Base-by-base conservation (phyloP, 2,329 filamentous ascomycete species). In the Aspergillus sergii region DNA sequence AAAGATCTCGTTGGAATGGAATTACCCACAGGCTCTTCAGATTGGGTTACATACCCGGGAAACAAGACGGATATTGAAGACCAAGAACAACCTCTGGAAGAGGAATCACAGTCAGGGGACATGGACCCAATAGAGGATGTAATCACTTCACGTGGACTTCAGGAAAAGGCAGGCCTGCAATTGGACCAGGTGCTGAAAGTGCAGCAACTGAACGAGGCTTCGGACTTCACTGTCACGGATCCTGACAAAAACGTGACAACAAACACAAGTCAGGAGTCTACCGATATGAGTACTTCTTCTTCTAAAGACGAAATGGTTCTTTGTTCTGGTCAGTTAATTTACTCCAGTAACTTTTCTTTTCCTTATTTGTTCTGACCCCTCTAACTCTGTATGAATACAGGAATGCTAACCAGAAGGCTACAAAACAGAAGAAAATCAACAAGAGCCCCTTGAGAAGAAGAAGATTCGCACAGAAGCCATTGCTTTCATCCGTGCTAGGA, bases 381-480 rank as follows among this genome's bases (percentile, higher is more conserved):
- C 48, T 51, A 10, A 28, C 11, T 10, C 19, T 10, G 19, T 32
- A 12, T 50, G 10, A 4, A 30, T n/a, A 43, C n/a, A 43, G 34
- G 34, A 39, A 10, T 41, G 41, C 43, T 61, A 32, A 48, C 32
- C 3, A 28, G 28, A 14, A 30, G 28, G 51, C 34, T 26, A 51
- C n/a, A 23, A 36, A 59, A 16, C 7, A 60, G 43, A 46, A 16
- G 10, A 58, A n/a, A 21, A 57, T 1, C 30, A 62, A 9, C 39
- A 19, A 46, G n/a, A 26, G 8, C 19, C 46, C 28, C 1, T 32
- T 21, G 50, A 64, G 30, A 54, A 63, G 16, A 32, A 57, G 45
- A 64, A 63, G 32, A 56, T 57, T 34, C 68, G 66, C 9, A 45
- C 60, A 23, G 58, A 65, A 56, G 66, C 62, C 8, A 64, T 69